Evolutionary conservation across 2,329 filamentous ascomycete species (phyloP).

Genomic region (Colletotrichum trifolii): DNA sequence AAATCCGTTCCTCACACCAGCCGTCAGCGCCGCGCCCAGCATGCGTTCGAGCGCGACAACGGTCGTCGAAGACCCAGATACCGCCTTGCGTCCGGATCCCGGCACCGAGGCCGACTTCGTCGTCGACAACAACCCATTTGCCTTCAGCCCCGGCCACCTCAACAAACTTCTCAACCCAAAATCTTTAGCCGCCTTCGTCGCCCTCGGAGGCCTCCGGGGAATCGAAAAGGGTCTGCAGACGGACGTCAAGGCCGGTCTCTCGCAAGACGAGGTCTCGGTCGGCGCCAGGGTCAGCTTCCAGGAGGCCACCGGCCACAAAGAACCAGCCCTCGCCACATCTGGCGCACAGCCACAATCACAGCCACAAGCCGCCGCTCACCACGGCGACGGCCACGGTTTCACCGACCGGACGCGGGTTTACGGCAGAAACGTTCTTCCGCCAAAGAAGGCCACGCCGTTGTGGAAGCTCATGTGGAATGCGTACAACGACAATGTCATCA

Average conservation of each 20-base stretch:
- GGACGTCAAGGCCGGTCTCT: conserved; percentile 71
- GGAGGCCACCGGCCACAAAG: conserved; percentile 61
- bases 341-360: conserved; percentile 8
- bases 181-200: conserved; percentile 75
- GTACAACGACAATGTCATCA: conserved; percentile 76
- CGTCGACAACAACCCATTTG: conserved; percentile 79
- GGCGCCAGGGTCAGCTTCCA: conserved; percentile 76
- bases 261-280: conserved; percentile 72
- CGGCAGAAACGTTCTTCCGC: conserved; percentile 69
- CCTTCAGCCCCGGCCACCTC: conserved; percentile 78
- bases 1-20: conserved; percentile 43
- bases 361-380: background rate
- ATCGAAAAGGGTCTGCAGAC: conserved; percentile 77
- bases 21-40: conserved; percentile 35
- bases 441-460: conserved; percentile 71
- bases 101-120: conserved; percentile 78
- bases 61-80: conserved; percentile 46
- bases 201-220: conserved; percentile 75
- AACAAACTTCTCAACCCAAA: conserved; percentile 82
- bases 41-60: conserved; percentile 34
- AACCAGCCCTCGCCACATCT: conserved; percentile 17
- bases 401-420: conserved; percentile 68
- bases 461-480: conserved; percentile 73
- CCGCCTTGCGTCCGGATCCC: conserved; percentile 74
- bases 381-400: conserved; percentile 39